These are phyloP conservation scores for Clausena lansium DNA, from an alignment of 345 rosid genomes.

Conservation along the genomic window DNA sequence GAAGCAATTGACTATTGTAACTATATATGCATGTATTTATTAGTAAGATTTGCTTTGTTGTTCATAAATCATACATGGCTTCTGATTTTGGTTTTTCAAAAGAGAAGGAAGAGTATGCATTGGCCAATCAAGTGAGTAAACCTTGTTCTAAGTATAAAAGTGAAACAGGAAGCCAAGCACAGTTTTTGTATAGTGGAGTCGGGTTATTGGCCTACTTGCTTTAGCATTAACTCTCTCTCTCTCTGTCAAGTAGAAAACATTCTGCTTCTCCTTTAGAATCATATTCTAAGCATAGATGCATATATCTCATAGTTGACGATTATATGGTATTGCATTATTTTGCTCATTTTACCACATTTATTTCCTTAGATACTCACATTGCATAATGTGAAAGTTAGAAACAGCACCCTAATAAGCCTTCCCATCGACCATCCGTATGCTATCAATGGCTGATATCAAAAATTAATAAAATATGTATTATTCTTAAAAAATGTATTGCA, in stretches of 20 bases:
- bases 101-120: slow-evolving; percentile 76
- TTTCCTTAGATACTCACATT: slow-evolving; percentile 73
- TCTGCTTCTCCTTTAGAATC: no score
- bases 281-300: no score
- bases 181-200: no score
- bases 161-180: no score
- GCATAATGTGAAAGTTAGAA: slow-evolving; percentile 94
- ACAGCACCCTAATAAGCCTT: slow-evolving; percentile 30
- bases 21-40: background rate
- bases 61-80: slow-evolving; percentile 40
- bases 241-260: no score
- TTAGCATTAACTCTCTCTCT: no score
- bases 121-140: slow-evolving; percentile 80
- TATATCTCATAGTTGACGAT: no score
- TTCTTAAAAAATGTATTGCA: no score
- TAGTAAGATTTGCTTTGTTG: slow-evolving; percentile 25
- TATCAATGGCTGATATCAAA: slow-evolving; percentile 91
- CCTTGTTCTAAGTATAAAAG: no score
- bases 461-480: no score
- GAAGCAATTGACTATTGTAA: background rate
- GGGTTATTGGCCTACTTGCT: no score
- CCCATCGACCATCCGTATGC: slow-evolving; percentile 86
- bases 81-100: slow-evolving; percentile 67
- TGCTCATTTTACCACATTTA: background rate
- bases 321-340: background rate